Evolutionary conservation across 768 basidiomycete genomes (phyloP), one percentile per base, ranked within the genome.

Genomic region (Rhodotorula babjevae): DNA sequence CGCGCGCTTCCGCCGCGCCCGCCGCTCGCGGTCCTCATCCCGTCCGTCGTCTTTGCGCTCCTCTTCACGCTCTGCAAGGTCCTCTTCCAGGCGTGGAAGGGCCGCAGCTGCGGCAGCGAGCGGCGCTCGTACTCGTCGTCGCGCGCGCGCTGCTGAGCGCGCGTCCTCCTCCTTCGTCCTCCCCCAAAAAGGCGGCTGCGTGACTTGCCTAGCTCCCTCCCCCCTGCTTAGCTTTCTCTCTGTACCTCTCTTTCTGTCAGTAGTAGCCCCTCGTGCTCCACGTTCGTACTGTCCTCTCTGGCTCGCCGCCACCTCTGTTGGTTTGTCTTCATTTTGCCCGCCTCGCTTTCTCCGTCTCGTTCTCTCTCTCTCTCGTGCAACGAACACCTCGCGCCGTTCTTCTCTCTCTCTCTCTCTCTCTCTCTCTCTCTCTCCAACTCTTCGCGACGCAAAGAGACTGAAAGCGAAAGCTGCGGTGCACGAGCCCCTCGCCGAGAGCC

Each of bases 1-100:
- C 23, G 25, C 25, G 53, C 53, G n/a, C 67, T 75, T 19, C 74
- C 74, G 25, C 74, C 69, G 15, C 66, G 74, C 3, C 74, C 74
- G n/a, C 67, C 64, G 7, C 67, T 71, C 21, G 53, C 59, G 2
- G 40, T 71, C 29, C 69, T 75, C 47, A 50, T 75, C 49, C 70
- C 74, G 15, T 68, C 66, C 7, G n/a, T 75, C 47, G 11, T 75
- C 50, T 55, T 68, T 44, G 73, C 69, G 33, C 63, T 75, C 23
- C 16, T 71, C 53, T 61, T 62, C 25, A 68, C 74, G 3, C 49
- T 75, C 33, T 63, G 29, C 14, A 68, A 71, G 57, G 47, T 71
- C 27, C 42, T 56, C 9, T 29, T 23, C 14, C n/a, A 55, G 33
- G 66, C 59, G 25, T n/a, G 52, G 42, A 59, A 60, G 55, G 46